These are phyloP conservation scores for Darksidea phi DNA, from an alignment of 495 filamentous ascomycete species.

Conservation along the genomic window DNA sequence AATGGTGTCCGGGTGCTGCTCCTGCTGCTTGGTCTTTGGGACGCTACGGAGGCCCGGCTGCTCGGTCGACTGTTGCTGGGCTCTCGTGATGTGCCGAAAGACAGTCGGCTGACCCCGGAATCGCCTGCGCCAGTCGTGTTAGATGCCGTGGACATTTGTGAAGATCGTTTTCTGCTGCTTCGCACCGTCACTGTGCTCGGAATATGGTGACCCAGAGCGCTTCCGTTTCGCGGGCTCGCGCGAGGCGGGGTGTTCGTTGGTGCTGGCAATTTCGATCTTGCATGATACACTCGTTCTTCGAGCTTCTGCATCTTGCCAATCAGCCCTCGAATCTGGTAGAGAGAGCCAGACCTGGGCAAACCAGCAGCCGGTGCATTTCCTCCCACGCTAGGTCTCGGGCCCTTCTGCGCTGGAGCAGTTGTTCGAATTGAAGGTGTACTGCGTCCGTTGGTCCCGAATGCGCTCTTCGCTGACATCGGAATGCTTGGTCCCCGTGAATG, in stretches of 20 bases:
- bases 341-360: constrained; percentile 76
- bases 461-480: constrained; percentile 43
- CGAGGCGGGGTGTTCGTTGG: constrained; percentile 79
- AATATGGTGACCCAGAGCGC: constrained; percentile 56
- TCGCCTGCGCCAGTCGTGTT: constrained; percentile 22
- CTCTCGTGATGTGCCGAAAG: constrained; percentile 49
- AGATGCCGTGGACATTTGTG: constrained; percentile 57
- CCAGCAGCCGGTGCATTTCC: constrained; percentile 10
- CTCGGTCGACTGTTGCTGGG: constrained; percentile 52
- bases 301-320: constrained; percentile 96
- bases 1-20: constrained; percentile 70
- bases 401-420: constrained; percentile 37
- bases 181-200: constrained; percentile 75
- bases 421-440: constrained; percentile 44
- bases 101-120: constrained; percentile 48
- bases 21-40: constrained; percentile 63
- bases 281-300: constrained; percentile 90
- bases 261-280: constrained; percentile 83
- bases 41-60: constrained; percentile 59
- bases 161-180: constrained; percentile 64
- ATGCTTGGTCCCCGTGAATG: constrained; percentile 58
- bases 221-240: constrained; percentile 65
- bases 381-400: constrained; percentile 37
- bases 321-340: constrained; percentile 87
- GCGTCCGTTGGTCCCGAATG: constrained; percentile 35